Percentiles rank a stretch among this genome's conserved stretches.
Conservation (phyloP, 2,329 filamentous ascomycete species). For the Sporothrix brasiliensis region DNA sequence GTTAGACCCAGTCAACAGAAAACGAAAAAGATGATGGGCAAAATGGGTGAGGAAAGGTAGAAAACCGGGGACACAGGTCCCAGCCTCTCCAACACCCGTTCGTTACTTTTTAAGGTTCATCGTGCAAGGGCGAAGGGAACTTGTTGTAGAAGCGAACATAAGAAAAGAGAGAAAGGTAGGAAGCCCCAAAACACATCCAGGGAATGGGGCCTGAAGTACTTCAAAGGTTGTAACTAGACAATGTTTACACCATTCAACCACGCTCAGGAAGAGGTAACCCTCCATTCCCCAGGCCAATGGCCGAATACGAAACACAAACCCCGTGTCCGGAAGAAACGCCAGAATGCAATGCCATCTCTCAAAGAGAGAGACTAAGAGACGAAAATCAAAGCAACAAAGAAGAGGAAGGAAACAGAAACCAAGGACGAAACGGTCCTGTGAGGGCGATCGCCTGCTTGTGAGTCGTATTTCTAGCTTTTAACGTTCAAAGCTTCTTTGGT, state of each 20-base stretch:
- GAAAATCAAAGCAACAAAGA: background rate
- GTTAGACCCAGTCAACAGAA: conserved; percentile 11
- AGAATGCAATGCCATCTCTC: conserved; percentile 30
- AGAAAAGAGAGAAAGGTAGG: background rate
- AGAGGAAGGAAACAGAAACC: background rate
- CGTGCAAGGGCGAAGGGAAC: background rate
- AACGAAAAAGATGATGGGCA: background rate
- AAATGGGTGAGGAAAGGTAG: background rate
- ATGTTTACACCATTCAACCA: background rate
- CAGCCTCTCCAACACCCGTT: background rate
- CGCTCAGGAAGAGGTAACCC: background rate
- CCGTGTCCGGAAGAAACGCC: conserved; percentile 30
- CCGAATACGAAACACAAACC: conserved; percentile 18
- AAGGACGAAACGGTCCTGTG: too few relatives aligned
- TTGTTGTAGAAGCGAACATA: background rate
- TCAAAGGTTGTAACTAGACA: background rate
- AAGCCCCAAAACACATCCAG: conserved; percentile 13
- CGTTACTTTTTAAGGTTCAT: background rate
- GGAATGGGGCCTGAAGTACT: background rate
- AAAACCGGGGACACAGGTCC: background rate
- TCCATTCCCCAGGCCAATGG: background rate
- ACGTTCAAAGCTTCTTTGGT: background rate
- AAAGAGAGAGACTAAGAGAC: background rate
- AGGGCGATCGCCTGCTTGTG: background rate
- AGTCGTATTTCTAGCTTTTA: background rate